Evolutionary conservation across 169 alveolate species (phyloP).

Genomic region (Cyclospora cayetanensis): DNA sequence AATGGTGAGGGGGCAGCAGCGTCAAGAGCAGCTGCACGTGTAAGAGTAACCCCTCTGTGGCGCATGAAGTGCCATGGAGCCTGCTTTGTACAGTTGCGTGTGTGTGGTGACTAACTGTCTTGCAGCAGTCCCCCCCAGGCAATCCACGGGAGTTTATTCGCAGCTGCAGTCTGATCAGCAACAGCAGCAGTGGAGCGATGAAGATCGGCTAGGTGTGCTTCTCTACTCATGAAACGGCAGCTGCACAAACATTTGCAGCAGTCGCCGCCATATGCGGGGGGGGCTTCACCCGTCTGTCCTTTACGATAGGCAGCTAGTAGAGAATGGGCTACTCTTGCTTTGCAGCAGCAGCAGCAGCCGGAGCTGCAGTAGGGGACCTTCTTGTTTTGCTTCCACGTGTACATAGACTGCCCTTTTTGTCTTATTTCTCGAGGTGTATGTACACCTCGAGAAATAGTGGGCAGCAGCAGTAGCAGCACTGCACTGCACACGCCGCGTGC

Average conservation of each 20-base stretch:
- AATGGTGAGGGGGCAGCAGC: neutral
- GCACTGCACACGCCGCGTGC: too few species aligned
- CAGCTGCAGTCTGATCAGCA: neutral
- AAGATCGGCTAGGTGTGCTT: constrained; percentile 23
- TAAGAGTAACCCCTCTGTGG: neutral
- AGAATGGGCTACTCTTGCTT: neutral
- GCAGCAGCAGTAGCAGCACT: constrained; percentile 3
- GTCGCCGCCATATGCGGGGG: neutral
- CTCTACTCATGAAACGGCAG: constrained; percentile 34
- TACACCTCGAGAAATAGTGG: neutral
- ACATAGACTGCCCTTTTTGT: neutral
- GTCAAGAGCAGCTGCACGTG: neutral
- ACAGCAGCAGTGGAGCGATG: constrained; percentile 36
- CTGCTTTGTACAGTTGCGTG: too few species aligned
- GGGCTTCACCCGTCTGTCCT: neutral
- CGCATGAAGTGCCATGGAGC: too few species aligned
- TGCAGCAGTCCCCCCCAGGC: neutral
- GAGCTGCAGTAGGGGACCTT: neutral
- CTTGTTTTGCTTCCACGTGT: neutral
- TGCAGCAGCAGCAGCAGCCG: neutral
- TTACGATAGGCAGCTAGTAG: neutral
- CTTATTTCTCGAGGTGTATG: neutral
- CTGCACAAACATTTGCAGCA: too few species aligned
- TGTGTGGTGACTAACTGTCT: neutral
- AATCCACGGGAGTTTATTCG: neutral